A percentile compares a stretch with the other conserved stretches of the same genome.
Evolutionary conservation across 169 alveolate species (phyloP).

Genomic region (Neospora caninum): DNA sequence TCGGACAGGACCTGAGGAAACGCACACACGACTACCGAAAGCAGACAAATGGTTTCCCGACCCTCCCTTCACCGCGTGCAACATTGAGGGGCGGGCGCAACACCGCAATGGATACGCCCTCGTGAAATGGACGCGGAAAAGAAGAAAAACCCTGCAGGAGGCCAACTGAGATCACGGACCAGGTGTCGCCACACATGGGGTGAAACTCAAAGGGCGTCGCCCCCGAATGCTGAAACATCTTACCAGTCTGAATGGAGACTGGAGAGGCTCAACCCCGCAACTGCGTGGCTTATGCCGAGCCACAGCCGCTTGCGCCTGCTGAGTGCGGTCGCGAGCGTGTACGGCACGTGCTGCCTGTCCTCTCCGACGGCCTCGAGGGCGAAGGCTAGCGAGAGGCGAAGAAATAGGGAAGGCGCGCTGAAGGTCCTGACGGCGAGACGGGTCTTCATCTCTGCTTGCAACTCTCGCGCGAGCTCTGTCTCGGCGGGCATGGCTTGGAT

Average conservation of each 20-base stretch:
- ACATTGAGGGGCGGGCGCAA: too few relatives aligned
- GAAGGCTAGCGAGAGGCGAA: not conserved
- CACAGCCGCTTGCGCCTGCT: slow-evolving; percentile 9
- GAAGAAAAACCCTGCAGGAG: too few relatives aligned
- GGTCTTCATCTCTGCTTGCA: slow-evolving; percentile 17
- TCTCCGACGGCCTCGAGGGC: slow-evolving; percentile 30
- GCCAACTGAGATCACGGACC: too few relatives aligned
- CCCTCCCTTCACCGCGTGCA: too few relatives aligned
- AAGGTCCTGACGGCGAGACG: not conserved
- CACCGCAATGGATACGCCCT: too few relatives aligned
- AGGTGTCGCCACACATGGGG: too few relatives aligned
- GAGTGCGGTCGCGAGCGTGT: not conserved
- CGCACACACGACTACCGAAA: not conserved
- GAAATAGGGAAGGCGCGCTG: not conserved
- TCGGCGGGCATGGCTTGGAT: not conserved
- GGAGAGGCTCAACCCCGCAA: not conserved
- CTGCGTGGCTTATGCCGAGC: slow-evolving; percentile 31
- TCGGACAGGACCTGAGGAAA: not conserved
- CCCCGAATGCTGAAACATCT: not conserved
- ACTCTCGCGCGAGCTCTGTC: not conserved
- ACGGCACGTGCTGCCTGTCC: not conserved
- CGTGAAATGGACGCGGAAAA: too few relatives aligned
- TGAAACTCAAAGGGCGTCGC: too few relatives aligned
- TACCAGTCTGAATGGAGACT: not conserved
- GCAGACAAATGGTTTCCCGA: too few relatives aligned